Base-by-base conservation (phyloP, 106 monocot genomes). In the Allium sativum region DNA sequence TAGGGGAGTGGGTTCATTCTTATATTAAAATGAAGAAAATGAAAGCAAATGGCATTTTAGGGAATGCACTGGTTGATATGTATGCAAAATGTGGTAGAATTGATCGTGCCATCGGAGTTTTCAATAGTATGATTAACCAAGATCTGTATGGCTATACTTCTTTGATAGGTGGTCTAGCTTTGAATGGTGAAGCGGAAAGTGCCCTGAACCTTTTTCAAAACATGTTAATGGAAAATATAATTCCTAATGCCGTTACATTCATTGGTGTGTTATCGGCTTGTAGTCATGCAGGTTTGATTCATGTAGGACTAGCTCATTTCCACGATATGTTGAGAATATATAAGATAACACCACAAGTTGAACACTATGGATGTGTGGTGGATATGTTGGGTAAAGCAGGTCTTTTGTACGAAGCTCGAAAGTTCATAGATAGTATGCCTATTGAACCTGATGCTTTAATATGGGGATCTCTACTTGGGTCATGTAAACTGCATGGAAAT, bases 81-180 rank as follows among this genome's bases (percentile, higher is more conserved):
- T 93, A 93, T 51, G 73, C 79, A 40, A 93, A 89, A 68, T 93
- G 89, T 61, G 93, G 89, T 14, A 68, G 45, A 16, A 61, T 85
- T 9, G 54, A 52, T 5, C 73, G 70, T 12, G 66, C 89, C 13
- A 50, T 31, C 7, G 72, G 47, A 43, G 57, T 83, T 16, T 94
- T 94, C 15, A 20, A 62, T 44, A 68, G 56, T 52, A 85, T 83
- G 77, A 3, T 15, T 45, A n/a, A 43, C 8, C 82, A 74, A 61
- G 77, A 81, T 59, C 41, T 86, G 58, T 50, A 90, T 8, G 74
- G 83, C 9, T 90, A 83, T 80, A 90, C 85, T 3, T 65, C 94
- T 0, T 67, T 94, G 81, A 54, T 94, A 52, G 77, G 47, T 47
- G 90, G 77, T 15, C 78, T 81, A 42, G 82, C 83, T 19, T 47